phyloP scores from a whole-genome alignment of 306 rosid species.

The Trifolium subterraneum region DNA sequence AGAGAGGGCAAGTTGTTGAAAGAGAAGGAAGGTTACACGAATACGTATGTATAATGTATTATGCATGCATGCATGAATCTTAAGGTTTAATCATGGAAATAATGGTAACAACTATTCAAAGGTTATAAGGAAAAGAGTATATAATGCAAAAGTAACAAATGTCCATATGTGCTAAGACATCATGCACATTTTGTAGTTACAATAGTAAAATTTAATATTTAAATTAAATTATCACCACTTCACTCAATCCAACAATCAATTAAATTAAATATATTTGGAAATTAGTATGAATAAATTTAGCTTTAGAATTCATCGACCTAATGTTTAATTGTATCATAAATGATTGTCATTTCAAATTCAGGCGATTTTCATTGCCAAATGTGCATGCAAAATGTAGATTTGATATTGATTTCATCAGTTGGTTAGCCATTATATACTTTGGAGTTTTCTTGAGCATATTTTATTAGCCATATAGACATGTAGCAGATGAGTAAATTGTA shows the following conservation, averaged over 20 bases:
- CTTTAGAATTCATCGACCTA: not conserved
- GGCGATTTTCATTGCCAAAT: constrained; percentile 5
- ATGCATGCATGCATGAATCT: constrained; percentile 6
- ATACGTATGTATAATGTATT: not conserved
- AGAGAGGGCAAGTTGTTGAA: not conserved
- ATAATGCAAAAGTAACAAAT: constrained; percentile 20
- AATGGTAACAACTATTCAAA: constrained; percentile 15
- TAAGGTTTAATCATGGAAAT: constrained; percentile 10
- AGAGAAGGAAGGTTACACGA: not conserved
- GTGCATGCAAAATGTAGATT: not conserved
- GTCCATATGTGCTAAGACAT: not conserved
- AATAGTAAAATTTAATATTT: constrained; percentile 9
- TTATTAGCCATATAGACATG: not conserved
- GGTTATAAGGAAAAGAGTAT: constrained; percentile 21
- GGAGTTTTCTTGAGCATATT: constrained; percentile 8
- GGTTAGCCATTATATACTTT: not conserved
- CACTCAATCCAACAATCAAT: constrained; percentile 32
- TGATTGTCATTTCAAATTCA: constrained; percentile 33
- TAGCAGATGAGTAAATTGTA: constrained; percentile 32
- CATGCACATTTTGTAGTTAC: constrained; percentile 6
- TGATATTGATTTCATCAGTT: not conserved
- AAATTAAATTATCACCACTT: constrained; percentile 29
- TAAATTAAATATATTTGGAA: constrained; percentile 23
- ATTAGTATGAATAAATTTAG: constrained; percentile 20
- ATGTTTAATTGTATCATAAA: constrained; percentile 28